Base-by-base conservation (phyloP, 345 rosid genomes). In the Microthlaspi erraticum region DNA sequence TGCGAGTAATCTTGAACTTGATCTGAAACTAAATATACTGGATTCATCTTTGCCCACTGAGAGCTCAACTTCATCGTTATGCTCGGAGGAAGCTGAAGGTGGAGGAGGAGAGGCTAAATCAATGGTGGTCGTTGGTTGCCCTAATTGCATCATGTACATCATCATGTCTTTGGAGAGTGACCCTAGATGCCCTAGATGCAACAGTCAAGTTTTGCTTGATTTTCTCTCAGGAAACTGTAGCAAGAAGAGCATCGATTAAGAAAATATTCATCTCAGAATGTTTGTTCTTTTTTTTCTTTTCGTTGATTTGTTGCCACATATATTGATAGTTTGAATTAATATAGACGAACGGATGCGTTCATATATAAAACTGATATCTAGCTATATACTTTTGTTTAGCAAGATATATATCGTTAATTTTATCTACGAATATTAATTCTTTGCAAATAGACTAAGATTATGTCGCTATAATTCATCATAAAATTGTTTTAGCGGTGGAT, bases 101-200 rank as follows among this genome's bases (percentile, higher is more conserved):
- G 78, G 56, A 39, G 68, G 69, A 60, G 68, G 69, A 68, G 59
- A 61, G 33, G 75, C 66, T 12, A 75, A 75, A 75, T 62, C 79
- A 29, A 69, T 75, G 79, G 79, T 39, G 66, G 79, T 75, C 46
- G 79, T 75, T 9, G 79, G 79, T 38, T 75, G 79, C 49, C 66
- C 70, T 54, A 69, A 62, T 69, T 75, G 79, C 60, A 54, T 75
- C 53, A 75, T 69, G 74, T 75, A 75, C 32, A 69, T 75, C 75
- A 69, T 75, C 66, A 75, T 48, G 48, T 69, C 75, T 55, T 56
- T 75, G 43, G 71, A 75, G 19, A 69, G 66, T 45, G 57, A 76
- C 53, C 75, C 79, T 62, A 69, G 55, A 76, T 76, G 79, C 48
- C 79, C 79, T 54, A 76, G 70, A 70, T 76, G 79, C 75, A 76